Conservation (phyloP, 352 stramenopile species). For the Thalassiosira tumida region DNA sequence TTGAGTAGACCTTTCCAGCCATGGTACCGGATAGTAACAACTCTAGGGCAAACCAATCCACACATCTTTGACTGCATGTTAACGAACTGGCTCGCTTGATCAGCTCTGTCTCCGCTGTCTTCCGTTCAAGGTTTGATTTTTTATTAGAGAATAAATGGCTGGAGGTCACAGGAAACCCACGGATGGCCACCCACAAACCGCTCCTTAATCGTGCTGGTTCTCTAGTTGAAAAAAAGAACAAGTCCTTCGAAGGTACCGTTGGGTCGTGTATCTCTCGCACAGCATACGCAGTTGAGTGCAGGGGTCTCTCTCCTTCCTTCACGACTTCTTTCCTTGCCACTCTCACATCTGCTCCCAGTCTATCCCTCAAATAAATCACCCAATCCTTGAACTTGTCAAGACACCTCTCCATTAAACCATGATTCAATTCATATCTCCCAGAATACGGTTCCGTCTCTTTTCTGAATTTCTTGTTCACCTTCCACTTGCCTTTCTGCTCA, state of each 20-base stretch:
- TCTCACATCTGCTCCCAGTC: background rate
- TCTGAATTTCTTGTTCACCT: background rate
- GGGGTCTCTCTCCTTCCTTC: background rate
- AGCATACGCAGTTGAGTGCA: background rate
- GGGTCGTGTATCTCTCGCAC: slow-evolving; percentile 4
- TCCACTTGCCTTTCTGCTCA: background rate
- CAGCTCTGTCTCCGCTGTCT: background rate
- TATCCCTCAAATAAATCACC: background rate
- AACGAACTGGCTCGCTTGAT: background rate
- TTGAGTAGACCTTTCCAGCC: background rate
- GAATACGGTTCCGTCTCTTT: background rate
- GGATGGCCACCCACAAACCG: background rate
- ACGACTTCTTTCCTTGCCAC: background rate
- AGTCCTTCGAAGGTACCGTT: background rate
- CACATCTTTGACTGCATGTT: background rate
- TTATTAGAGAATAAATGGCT: background rate
- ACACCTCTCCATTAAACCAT: background rate
- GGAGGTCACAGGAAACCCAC: background rate
- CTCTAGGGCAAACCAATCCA: background rate
- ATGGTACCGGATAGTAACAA: background rate
- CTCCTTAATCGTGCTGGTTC: background rate
- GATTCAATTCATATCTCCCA: background rate
- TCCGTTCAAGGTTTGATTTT: background rate
- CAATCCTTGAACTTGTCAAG: background rate
- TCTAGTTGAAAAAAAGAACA: slow-evolving; percentile 10